Conservation (phyloP, 768 basidiomycete species). For the Mycena rosella region DNA sequence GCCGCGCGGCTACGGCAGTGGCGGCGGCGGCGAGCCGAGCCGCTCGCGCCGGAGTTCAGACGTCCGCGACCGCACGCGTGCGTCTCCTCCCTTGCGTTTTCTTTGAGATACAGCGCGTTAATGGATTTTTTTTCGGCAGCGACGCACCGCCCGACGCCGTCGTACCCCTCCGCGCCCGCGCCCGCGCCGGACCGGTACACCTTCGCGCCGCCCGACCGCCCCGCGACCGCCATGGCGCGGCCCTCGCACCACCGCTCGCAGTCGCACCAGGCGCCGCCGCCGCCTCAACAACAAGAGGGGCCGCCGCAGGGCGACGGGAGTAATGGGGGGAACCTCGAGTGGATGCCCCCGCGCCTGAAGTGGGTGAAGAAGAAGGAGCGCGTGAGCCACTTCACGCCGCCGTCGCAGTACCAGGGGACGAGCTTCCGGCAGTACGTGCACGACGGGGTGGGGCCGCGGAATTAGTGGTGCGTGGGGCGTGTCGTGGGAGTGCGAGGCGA, state of each 20-base stretch:
- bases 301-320: too few relatives aligned
- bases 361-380: conserved; percentile 39
- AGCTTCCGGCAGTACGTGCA: conserved; percentile 38
- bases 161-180: conserved; percentile 1
- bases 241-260: background rate
- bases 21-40: too few relatives aligned
- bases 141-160: conserved; percentile 14
- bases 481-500: too few relatives aligned
- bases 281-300: conserved; percentile 3
- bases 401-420: conserved; percentile 37
- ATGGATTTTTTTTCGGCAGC: background rate
- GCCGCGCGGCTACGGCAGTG: conserved; percentile 3
- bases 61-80: conserved; percentile 10
- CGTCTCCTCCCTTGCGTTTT: conserved; percentile 4
- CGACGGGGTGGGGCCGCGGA: conserved; percentile 28
- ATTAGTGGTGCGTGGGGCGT: too few relatives aligned
- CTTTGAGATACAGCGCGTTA: too few relatives aligned
- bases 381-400: conserved; percentile 37
- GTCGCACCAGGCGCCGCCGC: background rate
- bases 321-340: conserved; percentile 28
- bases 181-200: conserved; percentile 15
- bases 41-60: conserved; percentile 3
- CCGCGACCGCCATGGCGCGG: conserved; percentile 34
- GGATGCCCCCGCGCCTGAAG: conserved; percentile 35
- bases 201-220: conserved; percentile 33